Evolutionary conservation across 495 filamentous ascomycete species (phyloP).

Genomic region (Pyrenula massariospora): DNA sequence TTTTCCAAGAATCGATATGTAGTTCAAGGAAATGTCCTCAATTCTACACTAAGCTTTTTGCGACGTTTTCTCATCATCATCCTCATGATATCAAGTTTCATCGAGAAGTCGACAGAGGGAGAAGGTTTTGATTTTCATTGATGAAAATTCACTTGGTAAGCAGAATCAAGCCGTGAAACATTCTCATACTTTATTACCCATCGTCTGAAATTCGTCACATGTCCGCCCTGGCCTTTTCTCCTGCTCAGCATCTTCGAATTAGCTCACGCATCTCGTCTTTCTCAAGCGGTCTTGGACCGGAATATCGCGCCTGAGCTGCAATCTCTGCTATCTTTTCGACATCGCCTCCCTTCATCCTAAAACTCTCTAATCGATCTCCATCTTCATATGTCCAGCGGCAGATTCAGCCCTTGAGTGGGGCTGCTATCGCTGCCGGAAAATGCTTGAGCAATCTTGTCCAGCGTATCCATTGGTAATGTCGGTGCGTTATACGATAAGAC

Average conservation of each 20-base stretch:
- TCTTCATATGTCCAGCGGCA: slow-evolving; percentile 41
- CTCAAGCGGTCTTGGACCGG: slow-evolving; percentile 50
- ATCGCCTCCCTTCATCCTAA: slow-evolving; percentile 55
- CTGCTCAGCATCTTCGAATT: slow-evolving; percentile 55
- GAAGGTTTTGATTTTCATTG: no score
- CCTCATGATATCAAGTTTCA: no score
- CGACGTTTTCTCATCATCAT: no score
- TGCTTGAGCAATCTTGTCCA: slow-evolving; percentile 43
- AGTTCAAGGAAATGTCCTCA: no score
- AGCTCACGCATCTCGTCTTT: slow-evolving; percentile 46
- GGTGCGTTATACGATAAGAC: slow-evolving; percentile 59
- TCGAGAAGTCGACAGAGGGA: no score
- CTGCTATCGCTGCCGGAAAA: slow-evolving; percentile 48
- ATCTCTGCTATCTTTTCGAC: slow-evolving; percentile 56
- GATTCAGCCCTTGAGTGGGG: slow-evolving; percentile 49
- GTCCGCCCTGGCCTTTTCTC: slow-evolving; percentile 49
- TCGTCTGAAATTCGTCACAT: slow-evolving; percentile 36
- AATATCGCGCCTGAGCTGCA: slow-evolving; percentile 51
- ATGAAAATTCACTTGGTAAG: no score
- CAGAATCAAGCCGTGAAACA: no score
- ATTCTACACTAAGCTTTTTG: no score
- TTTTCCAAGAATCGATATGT: no score
- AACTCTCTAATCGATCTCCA: slow-evolving; percentile 43
- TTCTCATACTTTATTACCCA: no score
- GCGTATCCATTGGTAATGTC: slow-evolving; percentile 43